Percentiles rank a stretch among this genome's conserved stretches.
These are phyloP conservation scores for Diaporthe caulivora DNA, from an alignment of 2,329 filamentous ascomycete species.

Conservation along the genomic window DNA sequence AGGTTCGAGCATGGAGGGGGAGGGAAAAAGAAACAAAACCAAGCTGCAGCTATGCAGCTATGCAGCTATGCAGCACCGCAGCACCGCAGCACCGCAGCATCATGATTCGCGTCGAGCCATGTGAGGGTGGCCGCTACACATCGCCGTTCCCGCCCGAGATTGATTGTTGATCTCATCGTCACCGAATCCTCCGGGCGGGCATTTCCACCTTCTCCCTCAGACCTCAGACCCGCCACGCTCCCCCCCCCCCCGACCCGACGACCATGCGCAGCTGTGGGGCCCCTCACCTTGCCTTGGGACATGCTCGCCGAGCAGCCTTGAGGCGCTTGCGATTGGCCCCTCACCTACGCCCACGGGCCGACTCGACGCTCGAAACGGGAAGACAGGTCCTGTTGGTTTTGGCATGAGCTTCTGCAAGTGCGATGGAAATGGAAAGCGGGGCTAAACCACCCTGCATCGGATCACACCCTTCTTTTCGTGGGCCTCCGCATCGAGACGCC, in stretches of 20 bases:
- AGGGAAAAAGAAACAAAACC: neutral
- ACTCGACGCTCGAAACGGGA: conserved; percentile 14
- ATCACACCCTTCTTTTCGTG: conserved; percentile 21
- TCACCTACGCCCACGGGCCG: conserved; percentile 2
- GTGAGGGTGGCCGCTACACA: conserved; percentile 11
- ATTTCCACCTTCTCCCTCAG: neutral
- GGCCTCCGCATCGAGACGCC: conserved; percentile 13
- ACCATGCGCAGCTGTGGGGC: neutral
- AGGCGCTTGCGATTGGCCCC: conserved; percentile 6
- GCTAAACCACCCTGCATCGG: conserved; percentile 15
- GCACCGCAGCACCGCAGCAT: conserved; percentile 3
- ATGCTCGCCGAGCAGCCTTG: neutral
- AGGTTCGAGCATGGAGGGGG: conserved; percentile 2
- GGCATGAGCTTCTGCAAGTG: conserved; percentile 1
- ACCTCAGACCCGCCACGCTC: neutral
- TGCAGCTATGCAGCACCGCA: neutral
- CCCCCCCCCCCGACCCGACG: neutral
- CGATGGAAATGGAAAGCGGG: conserved; percentile 25
- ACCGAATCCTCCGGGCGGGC: neutral
- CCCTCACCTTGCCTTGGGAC: conserved; percentile 2
- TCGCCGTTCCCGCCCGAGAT: conserved; percentile 24
- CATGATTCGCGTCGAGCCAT: conserved; percentile 8
- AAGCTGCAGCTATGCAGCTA: neutral
- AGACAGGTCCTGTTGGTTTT: neutral
- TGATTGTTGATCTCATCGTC: conserved; percentile 14